A percentile compares a stretch with the other conserved stretches of the same genome.
Conservation (phyloP, 2,329 filamentous ascomycete genomes). For the Xylaria sp. region DNA sequence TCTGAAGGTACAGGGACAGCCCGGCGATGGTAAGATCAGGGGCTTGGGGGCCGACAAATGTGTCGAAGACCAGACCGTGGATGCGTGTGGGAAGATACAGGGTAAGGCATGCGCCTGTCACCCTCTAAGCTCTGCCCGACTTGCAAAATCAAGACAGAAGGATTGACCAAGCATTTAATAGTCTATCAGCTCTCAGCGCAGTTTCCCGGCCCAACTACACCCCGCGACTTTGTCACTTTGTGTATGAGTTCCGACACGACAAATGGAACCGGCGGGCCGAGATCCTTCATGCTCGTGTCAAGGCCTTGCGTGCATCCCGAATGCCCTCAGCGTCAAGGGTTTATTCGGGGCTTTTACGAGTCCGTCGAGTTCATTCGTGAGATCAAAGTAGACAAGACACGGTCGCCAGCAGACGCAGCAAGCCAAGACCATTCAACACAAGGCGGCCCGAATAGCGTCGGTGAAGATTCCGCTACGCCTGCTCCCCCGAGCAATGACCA, state of each 20-base stretch:
- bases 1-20: slow-evolving; percentile 73
- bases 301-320: slow-evolving; percentile 83
- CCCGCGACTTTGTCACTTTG: slow-evolving; percentile 87
- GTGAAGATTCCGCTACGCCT: slow-evolving; percentile 54
- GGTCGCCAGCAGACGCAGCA: slow-evolving; percentile 57
- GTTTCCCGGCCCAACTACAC: slow-evolving; percentile 88
- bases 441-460: slow-evolving; percentile 44
- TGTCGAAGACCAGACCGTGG: slow-evolving; percentile 69
- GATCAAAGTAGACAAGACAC: slow-evolving; percentile 66
- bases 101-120: slow-evolving; percentile 54
- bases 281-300: slow-evolving; percentile 88
- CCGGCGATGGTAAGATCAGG: slow-evolving; percentile 79
- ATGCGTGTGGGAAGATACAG: slow-evolving; percentile 70
- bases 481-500: slow-evolving; percentile 39
- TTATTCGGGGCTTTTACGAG: slow-evolving; percentile 87
- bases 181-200: slow-evolving; percentile 89
- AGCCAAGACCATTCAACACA: slow-evolving; percentile 48
- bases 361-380: slow-evolving; percentile 92
- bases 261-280: slow-evolving; percentile 48
- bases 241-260: slow-evolving; percentile 71
- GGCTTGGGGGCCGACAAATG: slow-evolving; percentile 85
- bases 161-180: slow-evolving; percentile 45
- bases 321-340: slow-evolving; percentile 74
- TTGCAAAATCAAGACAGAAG: slow-evolving; percentile 12
- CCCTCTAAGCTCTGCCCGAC: background rate